Conservation (phyloP, 1,139 yeast species). For the Magnusiomyces tetraspermus region DNA sequence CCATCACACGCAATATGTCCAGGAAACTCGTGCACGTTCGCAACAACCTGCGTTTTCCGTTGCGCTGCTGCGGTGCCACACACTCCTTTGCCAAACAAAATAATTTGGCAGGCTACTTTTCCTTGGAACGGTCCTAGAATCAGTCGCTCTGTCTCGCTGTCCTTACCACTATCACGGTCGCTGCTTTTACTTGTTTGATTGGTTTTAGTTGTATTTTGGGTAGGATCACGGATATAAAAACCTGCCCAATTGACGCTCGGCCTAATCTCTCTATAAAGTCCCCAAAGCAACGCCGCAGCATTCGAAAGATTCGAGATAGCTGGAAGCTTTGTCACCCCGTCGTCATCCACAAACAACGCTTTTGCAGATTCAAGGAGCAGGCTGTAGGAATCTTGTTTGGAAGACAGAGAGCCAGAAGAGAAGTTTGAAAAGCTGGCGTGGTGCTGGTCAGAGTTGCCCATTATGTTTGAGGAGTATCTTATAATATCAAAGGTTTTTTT, state of each 20-base stretch:
- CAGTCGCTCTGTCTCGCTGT: constrained; percentile 35
- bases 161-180: constrained; percentile 4
- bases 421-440: constrained; percentile 28
- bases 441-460: constrained; percentile 15
- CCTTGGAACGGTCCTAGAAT: constrained; percentile 93
- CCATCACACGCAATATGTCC: constrained; percentile 98
- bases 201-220: neutral
- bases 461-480: too few species aligned
- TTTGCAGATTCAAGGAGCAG: constrained; percentile 50
- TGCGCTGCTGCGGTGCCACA: constrained; percentile 75
- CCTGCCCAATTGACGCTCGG: constrained; percentile 81
- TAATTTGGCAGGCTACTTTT: constrained; percentile 87
- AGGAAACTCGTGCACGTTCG: constrained; percentile 66
- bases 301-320: constrained; percentile 62
- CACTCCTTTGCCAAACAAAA: constrained; percentile 73
- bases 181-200: constrained; percentile 9
- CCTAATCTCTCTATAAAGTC: constrained; percentile 44
- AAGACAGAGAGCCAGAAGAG: constrained; percentile 9
- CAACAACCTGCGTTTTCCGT: constrained; percentile 58
- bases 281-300: constrained; percentile 79
- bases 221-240: constrained; percentile 51
- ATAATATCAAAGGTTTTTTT: neutral
- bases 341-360: constrained; percentile 52
- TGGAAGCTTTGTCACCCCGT: constrained; percentile 16
- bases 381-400: constrained; percentile 52